Base-by-base conservation (phyloP, 2,329 filamentous ascomycete species). In the Chaetomium strumarium region DNA sequence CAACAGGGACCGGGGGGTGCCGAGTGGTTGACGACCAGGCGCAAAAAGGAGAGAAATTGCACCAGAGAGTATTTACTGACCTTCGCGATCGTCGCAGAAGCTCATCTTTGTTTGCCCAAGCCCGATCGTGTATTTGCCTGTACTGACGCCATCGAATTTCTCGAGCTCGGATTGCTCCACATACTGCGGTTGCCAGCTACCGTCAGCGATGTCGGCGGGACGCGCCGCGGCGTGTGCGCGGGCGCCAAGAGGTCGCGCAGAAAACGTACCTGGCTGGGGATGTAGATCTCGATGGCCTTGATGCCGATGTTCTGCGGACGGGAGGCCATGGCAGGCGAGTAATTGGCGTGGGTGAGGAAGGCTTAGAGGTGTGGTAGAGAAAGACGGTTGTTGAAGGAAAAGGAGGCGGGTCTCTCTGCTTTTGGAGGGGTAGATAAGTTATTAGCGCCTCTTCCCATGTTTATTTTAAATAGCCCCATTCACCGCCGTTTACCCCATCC, bases 201-300 rank as follows among this genome's bases (percentile, higher is more conserved):
- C 55, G 62, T 64, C 56, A 61, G 60, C 53, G 53, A 59, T 57
- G 49, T 55, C 58, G 56, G 59, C 45, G 51, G 46, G 36, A 33
- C 31, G 39, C 31, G n/a, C 10, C 13, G 57, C 45, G 52, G 30
- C 33, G 34, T 9, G 39, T 11, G 36, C 42, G 8, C 16, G 2
- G 13, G 20, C 34, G 47, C 45, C 33, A 30, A 49, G 42, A 17
- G 29, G 14, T 20, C 45, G 50, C 52, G 46, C 24, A 52, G 43
- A 55, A 55, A 44, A 73, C 83, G 60, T 73, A 92, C 88, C 83
- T 92, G 88, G 71, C 79, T 87, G 60, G 88, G 88, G 68, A 90
- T 88, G 73, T 93, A 93, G 68, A 93, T 82, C 71, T 93, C 88
- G 72, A 93, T 88, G 85, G 87, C 88, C 78, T 93, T 92, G 70